Evolutionary conservation across 2,329 filamentous ascomycete genomes (phyloP).

Genomic region (Aspergillus carbonarius): DNA sequence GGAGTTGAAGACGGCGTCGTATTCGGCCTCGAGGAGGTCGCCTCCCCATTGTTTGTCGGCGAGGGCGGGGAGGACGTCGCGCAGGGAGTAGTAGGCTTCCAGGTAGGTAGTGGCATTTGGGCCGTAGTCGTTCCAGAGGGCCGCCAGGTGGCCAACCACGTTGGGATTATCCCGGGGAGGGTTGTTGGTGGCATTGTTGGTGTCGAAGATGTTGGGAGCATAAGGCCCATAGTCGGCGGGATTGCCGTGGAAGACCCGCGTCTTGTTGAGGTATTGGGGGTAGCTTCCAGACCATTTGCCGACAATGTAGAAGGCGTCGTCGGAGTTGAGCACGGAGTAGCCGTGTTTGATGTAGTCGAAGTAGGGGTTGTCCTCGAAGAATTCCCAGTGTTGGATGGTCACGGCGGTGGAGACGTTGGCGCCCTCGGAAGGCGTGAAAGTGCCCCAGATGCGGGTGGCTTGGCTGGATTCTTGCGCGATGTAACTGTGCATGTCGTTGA

Average conservation of each 20-base stretch:
- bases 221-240: constrained; percentile 42
- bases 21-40: constrained; percentile 43
- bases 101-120: constrained; percentile 49
- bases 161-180: constrained; percentile 39
- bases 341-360: constrained; percentile 50
- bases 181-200: constrained; percentile 48
- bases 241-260: constrained; percentile 42
- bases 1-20: constrained; percentile 38
- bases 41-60: constrained; percentile 58
- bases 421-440: constrained; percentile 45
- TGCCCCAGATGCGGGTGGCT: constrained; percentile 54
- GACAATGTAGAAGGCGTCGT: constrained; percentile 53
- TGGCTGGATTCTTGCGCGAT: constrained; percentile 44
- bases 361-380: constrained; percentile 51
- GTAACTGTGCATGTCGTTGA: constrained; percentile 44
- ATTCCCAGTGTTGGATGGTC: constrained; percentile 56
- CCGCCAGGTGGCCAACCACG: constrained; percentile 49
- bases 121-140: constrained; percentile 56
- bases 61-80: constrained; percentile 46
- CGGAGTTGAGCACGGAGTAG: constrained; percentile 54
- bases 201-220: constrained; percentile 52
- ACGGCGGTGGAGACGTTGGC: constrained; percentile 47
- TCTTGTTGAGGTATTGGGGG: constrained; percentile 45
- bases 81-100: constrained; percentile 52
- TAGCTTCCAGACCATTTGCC: constrained; percentile 49